Evolutionary conservation across 495 filamentous ascomycete species (phyloP).

Genomic region (Penicillium steckii): DNA sequence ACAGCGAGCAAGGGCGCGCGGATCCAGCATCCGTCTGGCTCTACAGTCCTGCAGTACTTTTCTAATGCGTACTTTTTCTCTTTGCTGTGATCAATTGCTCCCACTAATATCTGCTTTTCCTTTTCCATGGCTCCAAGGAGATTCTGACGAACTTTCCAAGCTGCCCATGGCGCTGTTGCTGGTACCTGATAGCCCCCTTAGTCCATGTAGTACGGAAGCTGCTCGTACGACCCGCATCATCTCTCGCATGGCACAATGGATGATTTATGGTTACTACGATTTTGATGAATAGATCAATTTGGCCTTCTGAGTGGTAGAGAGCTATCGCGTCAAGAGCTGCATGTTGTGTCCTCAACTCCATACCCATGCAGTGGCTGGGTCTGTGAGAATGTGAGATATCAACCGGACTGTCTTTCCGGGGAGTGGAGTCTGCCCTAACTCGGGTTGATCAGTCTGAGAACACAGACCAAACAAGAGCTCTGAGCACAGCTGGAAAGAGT

Average conservation of each 20-base stretch:
- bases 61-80: not conserved
- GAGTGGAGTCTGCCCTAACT: conserved; percentile 1
- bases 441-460: not conserved
- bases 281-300: not conserved
- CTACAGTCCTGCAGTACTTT: not conserved
- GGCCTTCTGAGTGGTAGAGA: not conserved
- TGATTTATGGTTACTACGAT: not conserved
- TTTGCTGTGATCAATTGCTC: no score
- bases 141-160: not conserved
- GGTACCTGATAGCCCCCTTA: not conserved
- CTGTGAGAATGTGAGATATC: conserved; percentile 32
- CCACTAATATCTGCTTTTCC: not conserved
- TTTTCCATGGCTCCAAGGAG: not conserved
- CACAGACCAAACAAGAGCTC: not conserved
- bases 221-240: not conserved
- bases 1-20: conserved; percentile 40
- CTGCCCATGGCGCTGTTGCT: not conserved
- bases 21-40: conserved; percentile 16
- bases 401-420: conserved; percentile 5
- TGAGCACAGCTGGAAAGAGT: not conserved
- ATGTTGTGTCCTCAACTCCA: conserved; percentile 4
- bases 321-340: not conserved
- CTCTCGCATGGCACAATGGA: not conserved
- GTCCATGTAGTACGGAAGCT: not conserved
- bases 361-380: conserved; percentile 22